A percentile compares a stretch with the other conserved stretches of the same genome.
Conservation (phyloP, 202 grass and related monocot genomes). For the Schoenoplectus tabernaemontani region DNA sequence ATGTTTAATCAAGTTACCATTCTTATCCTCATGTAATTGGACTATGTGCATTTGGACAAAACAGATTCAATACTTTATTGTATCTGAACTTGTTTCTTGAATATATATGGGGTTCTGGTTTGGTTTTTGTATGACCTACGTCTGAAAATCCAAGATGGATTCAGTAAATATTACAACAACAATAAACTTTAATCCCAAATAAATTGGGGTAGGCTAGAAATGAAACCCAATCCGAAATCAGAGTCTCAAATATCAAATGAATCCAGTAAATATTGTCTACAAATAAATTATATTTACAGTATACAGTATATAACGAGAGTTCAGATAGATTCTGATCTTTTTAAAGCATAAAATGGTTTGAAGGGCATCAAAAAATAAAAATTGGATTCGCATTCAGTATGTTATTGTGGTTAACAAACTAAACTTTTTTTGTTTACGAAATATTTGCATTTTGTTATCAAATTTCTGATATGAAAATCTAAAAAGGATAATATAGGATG, state of each 20-base stretch:
- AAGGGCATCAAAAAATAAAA: not conserved
- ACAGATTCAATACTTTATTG: not conserved
- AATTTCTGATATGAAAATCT: not conserved
- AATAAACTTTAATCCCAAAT: too few species aligned
- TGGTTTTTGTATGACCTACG: not conserved
- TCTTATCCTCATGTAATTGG: not conserved
- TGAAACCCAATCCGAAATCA: too few species aligned
- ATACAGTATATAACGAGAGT: not conserved
- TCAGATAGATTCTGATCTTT: not conserved
- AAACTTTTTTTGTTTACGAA: not conserved
- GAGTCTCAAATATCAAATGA: too few species aligned
- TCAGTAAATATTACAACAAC: too few species aligned
- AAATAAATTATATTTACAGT: not conserved
- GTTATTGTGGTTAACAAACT: not conserved
- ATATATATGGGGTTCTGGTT: not conserved
- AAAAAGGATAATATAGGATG: not conserved
- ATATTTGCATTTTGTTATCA: not conserved
- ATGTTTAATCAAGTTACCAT: not conserved
- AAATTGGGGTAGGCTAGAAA: too few species aligned
- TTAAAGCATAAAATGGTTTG: slow-evolving; percentile 1
- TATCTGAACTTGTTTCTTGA: not conserved
- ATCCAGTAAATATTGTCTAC: not conserved
- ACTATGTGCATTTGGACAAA: not conserved
- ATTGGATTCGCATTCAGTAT: not conserved
- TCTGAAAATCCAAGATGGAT: not conserved